Conservation (phyloP, 148 eudicot genomes). For the Limonium bicolor region DNA sequence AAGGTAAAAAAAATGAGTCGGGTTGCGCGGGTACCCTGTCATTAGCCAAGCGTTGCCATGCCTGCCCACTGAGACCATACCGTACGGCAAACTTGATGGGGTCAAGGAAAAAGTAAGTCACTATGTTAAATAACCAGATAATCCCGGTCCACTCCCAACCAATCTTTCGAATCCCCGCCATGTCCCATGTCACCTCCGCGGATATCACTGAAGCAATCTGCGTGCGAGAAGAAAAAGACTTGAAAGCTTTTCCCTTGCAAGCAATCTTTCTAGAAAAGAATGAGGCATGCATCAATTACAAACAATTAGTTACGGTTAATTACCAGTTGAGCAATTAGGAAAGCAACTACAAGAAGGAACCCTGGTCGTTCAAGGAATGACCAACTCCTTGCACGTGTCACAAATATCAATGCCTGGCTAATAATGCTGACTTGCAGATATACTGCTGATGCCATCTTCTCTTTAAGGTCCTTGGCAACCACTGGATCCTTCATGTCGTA, state of each 20-base stretch:
- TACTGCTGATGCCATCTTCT: constrained; percentile 58
- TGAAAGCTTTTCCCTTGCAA: no score
- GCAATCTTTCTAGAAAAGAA: no score
- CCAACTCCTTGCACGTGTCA: constrained; percentile 74
- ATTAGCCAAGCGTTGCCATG: constrained; percentile 32
- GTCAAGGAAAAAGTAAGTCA: constrained; percentile 57
- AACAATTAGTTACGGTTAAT: not conserved
- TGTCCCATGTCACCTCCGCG: constrained; percentile 23
- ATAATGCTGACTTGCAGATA: constrained; percentile 83
- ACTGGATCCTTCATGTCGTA: constrained; percentile 20
- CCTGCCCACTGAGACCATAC: constrained; percentile 50
- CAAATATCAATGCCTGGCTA: constrained; percentile 72
- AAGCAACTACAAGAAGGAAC: constrained; percentile 53
- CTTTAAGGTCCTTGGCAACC: constrained; percentile 21
- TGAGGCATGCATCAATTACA: no score
- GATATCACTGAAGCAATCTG: constrained; percentile 52
- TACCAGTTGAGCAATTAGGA: constrained; percentile 69
- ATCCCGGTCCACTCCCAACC: constrained; percentile 81
- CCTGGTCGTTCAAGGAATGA: constrained; percentile 75
- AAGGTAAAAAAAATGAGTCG: no score
- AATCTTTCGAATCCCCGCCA: constrained; percentile 36
- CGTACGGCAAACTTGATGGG: constrained; percentile 48
- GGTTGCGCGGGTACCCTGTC: no score
- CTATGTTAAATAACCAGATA: constrained; percentile 52
- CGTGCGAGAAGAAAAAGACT: no score